Evolutionary conservation across 495 filamentous ascomycete species (phyloP), one percentile per base, ranked within the genome.

Genomic region (Aspergillus cristatus): DNA sequence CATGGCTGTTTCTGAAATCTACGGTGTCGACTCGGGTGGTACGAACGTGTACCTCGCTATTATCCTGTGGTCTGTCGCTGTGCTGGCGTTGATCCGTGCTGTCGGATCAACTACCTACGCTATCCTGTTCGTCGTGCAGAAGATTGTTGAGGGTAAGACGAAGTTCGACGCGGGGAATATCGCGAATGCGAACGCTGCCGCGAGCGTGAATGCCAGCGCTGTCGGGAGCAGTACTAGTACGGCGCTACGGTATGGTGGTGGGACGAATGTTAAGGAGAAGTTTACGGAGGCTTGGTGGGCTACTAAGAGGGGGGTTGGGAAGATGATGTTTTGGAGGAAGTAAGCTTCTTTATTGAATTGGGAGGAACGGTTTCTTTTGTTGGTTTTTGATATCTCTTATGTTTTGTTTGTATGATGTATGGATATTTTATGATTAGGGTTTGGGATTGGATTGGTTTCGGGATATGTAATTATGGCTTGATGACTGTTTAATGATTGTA

Each of bases 1-100:
- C 42, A 97, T 99, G 93, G 77, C 80, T 6, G 83, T 97, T 0
- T 81, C 74, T n/a, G 90, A 97, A 62, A 78, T 83, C 11, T 97
- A 96, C 58, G 74, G 72, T 13, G 57, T 70, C 28, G 61, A 63
- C 37, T 70, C 66, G 1, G 70, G 76, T 28, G 78, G 95, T 37
- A 79, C 74, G 1, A 99, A 99, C 58, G 80, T 86, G 57, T 99
- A 99, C 58, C 75, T 98, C 18, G 79, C 81, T 20, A 88, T 95
- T 51, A 83, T 97, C 50, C 72, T 99, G 5, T 99, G 93, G 93
- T 63, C 77, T 18, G 93, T 99, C 11, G 93, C 91, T 0, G 72
- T 71, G 1, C 61, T 99, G 38, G 91, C 93, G 6, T 60, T 85
- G 6, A 89, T 97, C 60, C 70, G 93, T 40, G 84, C 84, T 0